phyloP scores from a whole-genome alignment of 2,329 filamentous ascomycete genomes.

The Alternaria ventricosa region DNA sequence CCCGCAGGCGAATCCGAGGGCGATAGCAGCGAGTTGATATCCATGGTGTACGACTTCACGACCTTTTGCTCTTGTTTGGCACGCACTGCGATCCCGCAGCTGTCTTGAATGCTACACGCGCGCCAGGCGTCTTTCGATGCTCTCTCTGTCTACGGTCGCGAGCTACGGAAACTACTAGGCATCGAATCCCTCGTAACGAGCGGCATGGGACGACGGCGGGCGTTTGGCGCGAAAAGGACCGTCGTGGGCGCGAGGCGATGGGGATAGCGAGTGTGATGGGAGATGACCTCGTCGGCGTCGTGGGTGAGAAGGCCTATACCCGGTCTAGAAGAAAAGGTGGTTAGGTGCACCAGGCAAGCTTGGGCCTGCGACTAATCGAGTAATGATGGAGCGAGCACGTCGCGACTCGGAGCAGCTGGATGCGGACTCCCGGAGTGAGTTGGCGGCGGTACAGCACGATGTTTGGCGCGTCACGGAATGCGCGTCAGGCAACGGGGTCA shows the following conservation, averaged over 20 bases:
- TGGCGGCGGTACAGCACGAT: not conserved
- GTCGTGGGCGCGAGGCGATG: slow-evolving; percentile 12
- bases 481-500: slow-evolving; percentile 3
- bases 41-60: slow-evolving; percentile 44
- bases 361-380: slow-evolving; percentile 31
- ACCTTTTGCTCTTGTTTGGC: slow-evolving; percentile 1
- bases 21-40: slow-evolving; percentile 58
- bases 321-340: slow-evolving; percentile 33
- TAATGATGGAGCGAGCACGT: slow-evolving; percentile 27
- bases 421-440: not conserved
- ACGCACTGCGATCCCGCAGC: not conserved
- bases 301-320: slow-evolving; percentile 13
- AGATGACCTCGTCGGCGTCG: slow-evolving; percentile 17
- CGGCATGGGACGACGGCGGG: slow-evolving; percentile 31
- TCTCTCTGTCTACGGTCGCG: slow-evolving; percentile 17
- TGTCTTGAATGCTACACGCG: slow-evolving; percentile 4
- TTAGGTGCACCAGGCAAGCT: slow-evolving; percentile 28
- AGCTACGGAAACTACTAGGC: slow-evolving; percentile 21
- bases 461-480: not conserved
- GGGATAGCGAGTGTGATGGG: slow-evolving; percentile 21
- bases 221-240: slow-evolving; percentile 14
- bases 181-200: slow-evolving; percentile 20
- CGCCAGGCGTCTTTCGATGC: slow-evolving; percentile 2
- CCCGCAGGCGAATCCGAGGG: slow-evolving; percentile 53
- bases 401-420: slow-evolving; percentile 13